Evolutionary conservation across 2,329 filamentous ascomycete genomes (phyloP).

Genomic region (Verticillium dahliae): DNA sequence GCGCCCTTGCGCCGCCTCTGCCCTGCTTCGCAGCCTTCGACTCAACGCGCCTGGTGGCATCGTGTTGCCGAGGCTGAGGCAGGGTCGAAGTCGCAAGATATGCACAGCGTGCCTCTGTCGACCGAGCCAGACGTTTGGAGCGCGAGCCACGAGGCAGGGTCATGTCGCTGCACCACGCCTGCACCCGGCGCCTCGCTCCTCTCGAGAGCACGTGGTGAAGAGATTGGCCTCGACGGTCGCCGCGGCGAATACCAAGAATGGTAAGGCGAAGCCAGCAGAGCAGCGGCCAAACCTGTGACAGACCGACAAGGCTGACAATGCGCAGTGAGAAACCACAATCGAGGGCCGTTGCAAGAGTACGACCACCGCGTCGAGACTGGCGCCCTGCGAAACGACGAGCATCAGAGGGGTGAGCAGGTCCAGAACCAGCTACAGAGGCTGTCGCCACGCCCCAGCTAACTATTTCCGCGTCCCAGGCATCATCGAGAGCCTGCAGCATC

Average conservation of each 20-base stretch:
- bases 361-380: slow-evolving; percentile 71
- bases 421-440: not conserved
- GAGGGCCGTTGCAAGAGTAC: slow-evolving; percentile 83
- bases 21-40: slow-evolving; percentile 1
- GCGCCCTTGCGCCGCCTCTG: slow-evolving; percentile 2
- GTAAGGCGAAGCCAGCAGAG: not conserved
- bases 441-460: not conserved
- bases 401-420: slow-evolving; percentile 64
- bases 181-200: not conserved
- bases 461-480: slow-evolving; percentile 51
- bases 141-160: not conserved
- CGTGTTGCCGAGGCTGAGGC: not conserved
- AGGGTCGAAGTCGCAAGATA: not conserved
- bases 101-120: not conserved
- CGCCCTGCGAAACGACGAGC: slow-evolving; percentile 74
- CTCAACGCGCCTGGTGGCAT: slow-evolving; percentile 1
- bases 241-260: slow-evolving; percentile 5
- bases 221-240: slow-evolving; percentile 9
- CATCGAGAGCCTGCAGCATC: slow-evolving; percentile 79
- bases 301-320: not conserved
- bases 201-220: not conserved
- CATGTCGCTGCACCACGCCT: not conserved
- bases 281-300: not conserved
- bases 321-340: slow-evolving; percentile 18
- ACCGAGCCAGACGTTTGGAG: not conserved